Evolutionary conservation across 2,329 filamentous ascomycete species (phyloP).

Genomic region (Phialocephala subalpina): DNA sequence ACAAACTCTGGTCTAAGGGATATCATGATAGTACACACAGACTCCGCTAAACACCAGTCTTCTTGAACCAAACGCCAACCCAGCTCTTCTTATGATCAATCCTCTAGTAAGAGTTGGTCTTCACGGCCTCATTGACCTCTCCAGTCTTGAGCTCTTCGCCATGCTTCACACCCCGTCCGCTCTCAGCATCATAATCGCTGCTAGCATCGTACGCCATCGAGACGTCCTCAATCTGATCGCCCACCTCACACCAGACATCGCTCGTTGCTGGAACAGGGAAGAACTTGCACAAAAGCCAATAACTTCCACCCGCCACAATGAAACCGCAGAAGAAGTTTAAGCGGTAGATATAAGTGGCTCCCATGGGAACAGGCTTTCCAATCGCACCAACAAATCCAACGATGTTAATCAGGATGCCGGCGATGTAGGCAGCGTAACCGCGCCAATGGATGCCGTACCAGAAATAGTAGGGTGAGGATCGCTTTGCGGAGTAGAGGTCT

Average conservation of each 20-base stretch:
- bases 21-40: too few species aligned
- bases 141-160: not conserved
- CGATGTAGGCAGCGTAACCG: slow-evolving; percentile 82
- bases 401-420: slow-evolving; percentile 87
- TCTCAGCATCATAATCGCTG: slow-evolving; percentile 33
- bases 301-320: slow-evolving; percentile 70
- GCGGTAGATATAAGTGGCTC: slow-evolving; percentile 87
- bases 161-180: slow-evolving; percentile 21
- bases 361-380: slow-evolving; percentile 74
- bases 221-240: slow-evolving; percentile 64
- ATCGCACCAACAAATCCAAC: slow-evolving; percentile 89
- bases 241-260: slow-evolving; percentile 79
- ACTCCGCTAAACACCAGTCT: too few species aligned
- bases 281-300: slow-evolving; percentile 74
- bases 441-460: slow-evolving; percentile 81
- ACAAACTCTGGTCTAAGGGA: too few species aligned
- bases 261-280: slow-evolving; percentile 79
- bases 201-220: slow-evolving; percentile 36
- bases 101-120: not conserved
- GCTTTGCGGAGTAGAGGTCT: slow-evolving; percentile 79
- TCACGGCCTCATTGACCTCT: not conserved
- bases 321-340: slow-evolving; percentile 92
- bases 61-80: too few species aligned
- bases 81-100: not conserved
- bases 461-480: slow-evolving; percentile 76